Base-by-base conservation (phyloP, 1,139 yeast species). In the Yamadazyma sp. region DNA sequence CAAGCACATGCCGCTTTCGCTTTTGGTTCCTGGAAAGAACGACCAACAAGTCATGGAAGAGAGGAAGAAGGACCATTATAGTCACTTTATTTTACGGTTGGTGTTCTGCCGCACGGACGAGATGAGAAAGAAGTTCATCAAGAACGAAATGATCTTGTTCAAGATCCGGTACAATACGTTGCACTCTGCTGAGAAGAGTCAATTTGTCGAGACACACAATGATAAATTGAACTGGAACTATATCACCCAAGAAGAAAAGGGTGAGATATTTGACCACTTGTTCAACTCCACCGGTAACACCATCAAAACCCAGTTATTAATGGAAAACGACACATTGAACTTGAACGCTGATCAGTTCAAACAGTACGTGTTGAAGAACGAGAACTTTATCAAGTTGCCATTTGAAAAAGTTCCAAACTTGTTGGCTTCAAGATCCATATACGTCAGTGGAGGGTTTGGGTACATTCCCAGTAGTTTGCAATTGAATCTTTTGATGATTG, bases 41-140 rank as follows among this genome's bases (percentile, higher is more conserved):
- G 62, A 65, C 38, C 63, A 59, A 30, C 59, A 59, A 22, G 43
- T 58, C n/a, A 52, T 60, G 3, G 57, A 59, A 23, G 95, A 88
- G 56, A 75, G 95, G 47, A 76, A 77, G 48, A 92, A 90, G 57
- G 99, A 92, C 60, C 92, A 88, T 55, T 89, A 87, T 57, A 86
- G 96, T 12, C 99, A 92, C 62, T 92, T 70, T 55, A 90, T 90
- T 31, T 67, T 92, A 46, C 70, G 97, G 41, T 69, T 92, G 36
- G 96, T 95, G 38, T 92, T 92, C 56, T 87, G 97, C 55, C 78
- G 96, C 45, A 78, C 85, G n/a, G 87, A 86, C 40, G 97, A 92
- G 44, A 72, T 90, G 37, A 73, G 97, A 40, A 78, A 73, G 33
- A 80, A 92, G 53, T 90, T 92, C 53, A 68, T 86, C 29, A 78